Conservation (phyloP, 352 stramenopile species). For the Globisporangium cederbergense region DNA sequence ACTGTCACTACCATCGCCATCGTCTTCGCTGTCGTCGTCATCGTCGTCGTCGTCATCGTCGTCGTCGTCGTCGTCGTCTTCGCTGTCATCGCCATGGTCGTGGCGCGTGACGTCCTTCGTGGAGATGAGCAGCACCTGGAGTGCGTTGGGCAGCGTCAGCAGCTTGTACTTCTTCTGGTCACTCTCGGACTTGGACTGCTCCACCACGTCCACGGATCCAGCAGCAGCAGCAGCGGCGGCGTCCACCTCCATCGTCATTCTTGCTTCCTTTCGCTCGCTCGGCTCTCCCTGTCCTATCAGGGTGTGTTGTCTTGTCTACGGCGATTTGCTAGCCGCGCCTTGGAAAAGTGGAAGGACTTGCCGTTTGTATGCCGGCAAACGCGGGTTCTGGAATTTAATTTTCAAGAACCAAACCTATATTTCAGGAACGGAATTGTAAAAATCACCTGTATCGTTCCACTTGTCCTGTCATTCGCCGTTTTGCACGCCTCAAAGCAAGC, state of each 20-base stretch:
- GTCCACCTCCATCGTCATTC: slow-evolving; percentile 1
- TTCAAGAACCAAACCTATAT: background rate
- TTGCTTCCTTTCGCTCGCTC: slow-evolving; percentile 4
- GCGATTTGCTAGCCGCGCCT: no score
- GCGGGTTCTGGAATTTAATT: background rate
- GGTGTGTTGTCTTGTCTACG: background rate
- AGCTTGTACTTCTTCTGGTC: slow-evolving; percentile 88
- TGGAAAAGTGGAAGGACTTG: background rate
- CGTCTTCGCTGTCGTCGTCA: slow-evolving; percentile 19
- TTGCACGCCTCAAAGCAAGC: slow-evolving; percentile 1
- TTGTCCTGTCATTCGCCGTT: slow-evolving; percentile 10
- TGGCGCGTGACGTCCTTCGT: slow-evolving; percentile 40
- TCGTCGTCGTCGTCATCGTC: slow-evolving; percentile 22
- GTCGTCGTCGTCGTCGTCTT: slow-evolving; percentile 19
- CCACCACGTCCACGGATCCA: slow-evolving; percentile 35
- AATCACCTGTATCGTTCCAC: background rate
- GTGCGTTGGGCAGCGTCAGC: slow-evolving; percentile 67
- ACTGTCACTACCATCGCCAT: slow-evolving; percentile 17
- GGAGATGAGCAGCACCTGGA: slow-evolving; percentile 78
- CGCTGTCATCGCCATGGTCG: slow-evolving; percentile 18
- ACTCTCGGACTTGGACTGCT: slow-evolving; percentile 64
- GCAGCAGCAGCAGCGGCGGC: background rate
- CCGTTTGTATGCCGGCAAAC: background rate
- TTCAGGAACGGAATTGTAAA: background rate
- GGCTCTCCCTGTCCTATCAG: slow-evolving; percentile 10